These are phyloP conservation scores for Starmera amethionina DNA, from an alignment of 805 yeast species.

Conservation along the genomic window DNA sequence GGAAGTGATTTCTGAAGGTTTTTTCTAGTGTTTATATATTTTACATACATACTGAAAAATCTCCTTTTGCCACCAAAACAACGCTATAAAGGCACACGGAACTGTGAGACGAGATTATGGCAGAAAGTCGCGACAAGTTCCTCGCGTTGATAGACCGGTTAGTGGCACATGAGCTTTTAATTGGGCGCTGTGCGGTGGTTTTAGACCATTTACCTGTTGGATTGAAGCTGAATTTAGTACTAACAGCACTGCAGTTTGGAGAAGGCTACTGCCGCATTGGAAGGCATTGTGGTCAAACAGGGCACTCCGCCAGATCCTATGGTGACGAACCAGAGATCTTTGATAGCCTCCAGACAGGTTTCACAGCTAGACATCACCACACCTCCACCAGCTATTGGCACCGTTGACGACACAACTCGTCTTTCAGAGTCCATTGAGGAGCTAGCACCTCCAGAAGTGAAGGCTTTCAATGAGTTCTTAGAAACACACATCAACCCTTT, in stretches of 20 bases:
- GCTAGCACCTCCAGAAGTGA: constrained; percentile 26
- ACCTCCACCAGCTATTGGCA: constrained; percentile 4
- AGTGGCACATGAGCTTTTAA: too few species aligned
- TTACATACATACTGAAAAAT: too few species aligned
- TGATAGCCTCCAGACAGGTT: constrained; percentile 3
- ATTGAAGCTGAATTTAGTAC: not conserved
- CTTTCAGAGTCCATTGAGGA: constrained; percentile 6
- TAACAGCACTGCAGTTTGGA: constrained; percentile 11
- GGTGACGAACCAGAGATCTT: constrained; percentile 2
- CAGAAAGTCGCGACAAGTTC: too few species aligned
- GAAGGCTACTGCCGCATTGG: constrained; percentile 18
- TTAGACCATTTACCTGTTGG: too few species aligned
- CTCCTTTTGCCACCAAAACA: too few species aligned
- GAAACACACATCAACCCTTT: constrained; percentile 49
- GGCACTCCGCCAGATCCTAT: not conserved
- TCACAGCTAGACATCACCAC: not conserved
- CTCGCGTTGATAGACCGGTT: too few species aligned
- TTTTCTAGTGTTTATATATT: too few species aligned
- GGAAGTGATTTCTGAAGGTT: too few species aligned
- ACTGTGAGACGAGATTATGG: too few species aligned
- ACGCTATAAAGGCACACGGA: too few species aligned
- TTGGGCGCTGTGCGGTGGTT: too few species aligned
- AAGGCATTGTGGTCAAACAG: constrained; percentile 15
- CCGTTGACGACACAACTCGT: not conserved
- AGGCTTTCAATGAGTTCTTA: constrained; percentile 46